phyloP scores from a whole-genome alignment of 805 yeast species.

The Barnettozyma wickerhamii region DNA sequence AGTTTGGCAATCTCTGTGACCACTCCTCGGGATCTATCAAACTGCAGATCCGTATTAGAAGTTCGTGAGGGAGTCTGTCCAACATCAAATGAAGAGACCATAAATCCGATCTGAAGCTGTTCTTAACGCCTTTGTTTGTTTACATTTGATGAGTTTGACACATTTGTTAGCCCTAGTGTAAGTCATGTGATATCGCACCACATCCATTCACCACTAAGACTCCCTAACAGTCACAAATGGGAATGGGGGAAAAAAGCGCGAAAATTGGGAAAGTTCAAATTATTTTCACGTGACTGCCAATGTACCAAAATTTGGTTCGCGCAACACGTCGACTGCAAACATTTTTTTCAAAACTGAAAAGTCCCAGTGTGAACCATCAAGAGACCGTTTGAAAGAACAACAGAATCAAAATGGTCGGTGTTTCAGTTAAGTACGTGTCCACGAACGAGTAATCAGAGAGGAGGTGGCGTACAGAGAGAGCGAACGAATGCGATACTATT shows the following conservation, averaged over 20 bases:
- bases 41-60: constrained; percentile 3
- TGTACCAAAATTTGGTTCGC: constrained; percentile 5
- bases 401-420: constrained; percentile 79
- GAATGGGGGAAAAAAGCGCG: not conserved
- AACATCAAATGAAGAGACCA: too few species aligned
- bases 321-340: constrained; percentile 14
- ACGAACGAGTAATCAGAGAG: not conserved
- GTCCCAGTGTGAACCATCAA: constrained; percentile 4
- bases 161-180: not conserved
- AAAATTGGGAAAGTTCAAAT: too few species aligned
- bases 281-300: constrained; percentile 9
- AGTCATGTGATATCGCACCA: constrained; percentile 1
- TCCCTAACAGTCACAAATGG: not conserved
- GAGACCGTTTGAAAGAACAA: constrained; percentile 5
- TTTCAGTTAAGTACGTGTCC: constrained; percentile 88
- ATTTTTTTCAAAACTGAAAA: constrained; percentile 13
- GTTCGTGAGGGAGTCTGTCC: constrained; percentile 14
- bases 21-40: constrained; percentile 2
- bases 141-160: too few species aligned
- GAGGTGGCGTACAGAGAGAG: constrained; percentile 1
- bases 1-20: constrained; percentile 8
- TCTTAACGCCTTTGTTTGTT: too few species aligned
- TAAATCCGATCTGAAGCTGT: too few species aligned
- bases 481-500: too few species aligned
- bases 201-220: not conserved